phyloP scores from a whole-genome alignment of 2,329 filamentous ascomycete species.

The Emmonsia crescens region DNA sequence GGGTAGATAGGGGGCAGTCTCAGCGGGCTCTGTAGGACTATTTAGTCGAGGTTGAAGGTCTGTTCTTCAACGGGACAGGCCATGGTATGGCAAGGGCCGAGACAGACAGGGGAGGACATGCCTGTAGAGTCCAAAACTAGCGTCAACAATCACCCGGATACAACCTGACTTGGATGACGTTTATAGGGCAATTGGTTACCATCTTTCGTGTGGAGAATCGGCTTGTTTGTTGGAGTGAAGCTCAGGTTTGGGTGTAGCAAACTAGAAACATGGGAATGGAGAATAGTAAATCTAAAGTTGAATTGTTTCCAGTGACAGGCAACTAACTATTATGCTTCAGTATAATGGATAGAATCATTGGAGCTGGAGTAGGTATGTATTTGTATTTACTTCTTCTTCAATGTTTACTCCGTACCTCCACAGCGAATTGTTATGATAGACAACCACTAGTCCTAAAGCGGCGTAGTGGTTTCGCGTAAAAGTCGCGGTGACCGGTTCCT shows the following conservation, averaged over 20 bases:
- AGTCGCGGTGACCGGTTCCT: not conserved
- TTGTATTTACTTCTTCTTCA: too few species aligned
- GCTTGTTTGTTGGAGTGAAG: not conserved
- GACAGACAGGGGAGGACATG: not conserved
- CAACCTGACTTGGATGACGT: not conserved
- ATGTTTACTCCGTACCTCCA: too few species aligned
- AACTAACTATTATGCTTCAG: too few species aligned
- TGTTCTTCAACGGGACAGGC: not conserved
- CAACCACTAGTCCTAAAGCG: not conserved
- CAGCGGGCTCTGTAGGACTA: not conserved
- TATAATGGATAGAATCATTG: too few species aligned
- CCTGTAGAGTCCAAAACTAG: too few species aligned
- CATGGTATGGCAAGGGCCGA: not conserved
- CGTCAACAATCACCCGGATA: too few species aligned
- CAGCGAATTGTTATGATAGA: not conserved
- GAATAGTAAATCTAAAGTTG: too few species aligned
- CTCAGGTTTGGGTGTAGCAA: not conserved
- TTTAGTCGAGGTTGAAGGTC: not conserved
- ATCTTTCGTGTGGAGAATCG: not conserved
- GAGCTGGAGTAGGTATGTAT: too few species aligned
- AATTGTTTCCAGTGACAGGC: too few species aligned
- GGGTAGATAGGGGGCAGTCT: not conserved
- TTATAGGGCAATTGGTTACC: not conserved
- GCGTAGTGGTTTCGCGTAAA: constrained; percentile 5
- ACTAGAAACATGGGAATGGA: too few species aligned